Evolutionary conservation across 2,329 filamentous ascomycete genomes (phyloP), one percentile per base, ranked within the genome.

Genomic region (Penicillium sp.): DNA sequence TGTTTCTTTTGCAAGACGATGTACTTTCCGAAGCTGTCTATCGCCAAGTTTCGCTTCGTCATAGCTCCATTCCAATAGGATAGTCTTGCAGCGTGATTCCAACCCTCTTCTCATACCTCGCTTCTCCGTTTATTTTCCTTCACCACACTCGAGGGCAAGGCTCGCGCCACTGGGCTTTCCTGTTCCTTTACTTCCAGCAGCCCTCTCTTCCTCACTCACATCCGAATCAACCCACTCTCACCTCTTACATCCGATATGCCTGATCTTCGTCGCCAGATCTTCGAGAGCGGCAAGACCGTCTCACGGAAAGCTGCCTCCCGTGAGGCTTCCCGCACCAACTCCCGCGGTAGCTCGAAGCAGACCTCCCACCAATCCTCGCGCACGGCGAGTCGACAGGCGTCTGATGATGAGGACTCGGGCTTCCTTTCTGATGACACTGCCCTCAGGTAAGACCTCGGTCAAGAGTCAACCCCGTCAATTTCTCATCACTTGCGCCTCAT

Each of bases 201-300:
- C 8, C 29, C 33, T 39, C 43, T 37, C 36, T 13, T 38, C 43
- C n/a, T 48, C n/a, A 29, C 27, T 9, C 28, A 24, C 9, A 11
- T 40, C 36, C 38, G 4, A 37, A 6, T 7, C 25, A 12, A 37
- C 38, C 26, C 37, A 34, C 38, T 26, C 39, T 36, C 33, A 12
- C 25, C 34, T 33, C 34, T 28, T 26, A 32, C 38, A 28, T 29
- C 34, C 60, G 70, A 28, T 45, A 76, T 75, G 73, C 72, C 70
- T 39, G 73, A 75, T 56, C 65, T 74, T 45, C 69, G 80, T 54
- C 76, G 80, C 57, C 77, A 80, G 61, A 80, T 79, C 47, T 76
- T 83, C 35, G 81, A 84, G 71, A 81, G 79, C 69, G 75, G 77
- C 64, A 85, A 85, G 70, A 85, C 81, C 18, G 69, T 80, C 40